Evolutionary conservation across 176 grass and related monocot species (phyloP), one percentile per base, ranked within the genome.

Genomic region (Phoenix roebelenii): DNA sequence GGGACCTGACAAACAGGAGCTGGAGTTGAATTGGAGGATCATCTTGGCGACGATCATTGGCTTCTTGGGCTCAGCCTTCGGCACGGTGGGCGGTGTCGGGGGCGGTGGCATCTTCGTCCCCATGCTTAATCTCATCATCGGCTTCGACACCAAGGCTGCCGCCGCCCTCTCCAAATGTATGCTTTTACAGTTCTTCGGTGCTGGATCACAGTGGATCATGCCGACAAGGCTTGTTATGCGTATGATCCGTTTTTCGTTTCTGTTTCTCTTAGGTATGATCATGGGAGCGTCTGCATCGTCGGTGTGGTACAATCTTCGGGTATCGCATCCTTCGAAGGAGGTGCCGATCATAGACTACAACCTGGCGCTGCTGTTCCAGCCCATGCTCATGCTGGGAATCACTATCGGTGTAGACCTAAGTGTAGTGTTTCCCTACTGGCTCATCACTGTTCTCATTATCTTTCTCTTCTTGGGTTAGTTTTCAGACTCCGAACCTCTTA

Each of bases 91-190:
- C 25, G 94, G 94, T 18, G 94, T 98, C 0, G 94, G 94, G 23
- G 94, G 94, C 12, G 94, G 94, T 18, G 94, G 94, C 63, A 89
- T 98, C 58, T 98, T 98, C 70, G 94, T 98, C 44, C 94, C 88
- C 32, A 57, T 98, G 71, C 84, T 98, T 60, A 98, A 92, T 70
- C 94, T 98, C 50, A 57, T 98, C 63, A 73, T 98, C 64, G 94
- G 94, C 20, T 98, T 98, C 82, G 94, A 98, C 74, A 80, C 94
- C 68, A 98, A 98, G 71, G 78, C 94, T 22, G 88, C 94, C 16
- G 94, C 94, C 18, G 94, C 94, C 22, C 88, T 98, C 26, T 98
- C 94, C 58, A 98, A 98, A 83, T 98, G 94, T 93, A 89, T 64
- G 79, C 25, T 20, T 20, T 20, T 20, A 20, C 20, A 20, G 20